Evolutionary conservation across 108 stramenopile genomes (phyloP), one percentile per base, ranked within the genome.

Genomic region (Aurantiochytrium sp.): DNA sequence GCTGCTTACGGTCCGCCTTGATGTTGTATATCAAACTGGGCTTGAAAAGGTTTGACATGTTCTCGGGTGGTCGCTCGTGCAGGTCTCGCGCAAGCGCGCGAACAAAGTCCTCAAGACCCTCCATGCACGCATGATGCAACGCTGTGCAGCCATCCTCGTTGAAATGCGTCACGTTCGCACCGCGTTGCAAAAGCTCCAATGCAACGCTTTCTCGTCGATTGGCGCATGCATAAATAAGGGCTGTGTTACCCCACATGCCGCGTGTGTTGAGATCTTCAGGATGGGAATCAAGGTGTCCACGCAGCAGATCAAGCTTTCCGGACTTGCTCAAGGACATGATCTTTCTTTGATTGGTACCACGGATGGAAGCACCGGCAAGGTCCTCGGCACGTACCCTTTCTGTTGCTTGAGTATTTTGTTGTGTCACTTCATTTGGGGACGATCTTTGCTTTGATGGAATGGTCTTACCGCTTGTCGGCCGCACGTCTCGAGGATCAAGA

Each of bases 211-310:
- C 23, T 16, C 16, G 49, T 0, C 76, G 25, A 45, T 83, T 53
- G 16, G 19, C 23, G 51, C 76, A 83, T 16, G 76, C 76, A 23
- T 45, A 83, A 16, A 83, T 83, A 4, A 83, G 76, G 6, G 76
- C 76, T 16, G 76, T 53, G 76, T 83, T 83, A 18, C 76, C 76
- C 76, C 76, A 83, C 76, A 83, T 83, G 16, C 76, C 76, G n/a
- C 45, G 51, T 23, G 12, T 28, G 6, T 83, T 23, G 4, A 83
- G 14, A 83, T 53, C 45, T 53, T 23, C 49, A 0, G 45, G 76
- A 47, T 12, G 25, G 6, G 14, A 23, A 10, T 28, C 8, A 18
- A 28, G 42, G 25, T 42, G 64, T 1, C 0, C 4, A 69, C 14
- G 10, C 2, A 69, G 12, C 42, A 23, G 1, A 23, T 69, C 64